Evolutionary conservation across 2,329 filamentous ascomycete genomes (phyloP).

Genomic region (Amauroascus niger): DNA sequence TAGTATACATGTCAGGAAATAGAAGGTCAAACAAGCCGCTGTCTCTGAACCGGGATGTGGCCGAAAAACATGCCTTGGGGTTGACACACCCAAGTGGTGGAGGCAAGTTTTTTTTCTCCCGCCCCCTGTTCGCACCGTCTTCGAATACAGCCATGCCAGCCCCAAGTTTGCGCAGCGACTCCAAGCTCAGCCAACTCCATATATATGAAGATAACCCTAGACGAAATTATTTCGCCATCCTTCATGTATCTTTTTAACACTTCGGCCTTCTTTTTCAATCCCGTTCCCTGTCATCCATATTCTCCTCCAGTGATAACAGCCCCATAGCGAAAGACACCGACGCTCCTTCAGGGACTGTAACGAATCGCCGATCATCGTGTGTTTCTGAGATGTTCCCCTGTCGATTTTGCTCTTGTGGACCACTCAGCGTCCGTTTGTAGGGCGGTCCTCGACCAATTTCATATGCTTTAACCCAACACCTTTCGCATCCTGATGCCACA

Average conservation of each 20-base stretch:
- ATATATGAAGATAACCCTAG: neutral
- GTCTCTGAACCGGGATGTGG: too few species aligned
- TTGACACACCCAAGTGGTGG: too few species aligned
- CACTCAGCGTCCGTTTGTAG: slow-evolving; percentile 46
- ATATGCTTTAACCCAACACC: slow-evolving; percentile 67
- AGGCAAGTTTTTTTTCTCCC: too few species aligned
- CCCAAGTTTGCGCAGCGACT: too few species aligned
- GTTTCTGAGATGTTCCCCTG: slow-evolving; percentile 21
- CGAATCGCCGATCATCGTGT: slow-evolving; percentile 40
- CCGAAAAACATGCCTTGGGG: too few species aligned
- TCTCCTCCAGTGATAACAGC: slow-evolving; percentile 65
- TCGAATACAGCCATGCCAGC: too few species aligned
- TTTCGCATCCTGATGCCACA: slow-evolving; percentile 76
- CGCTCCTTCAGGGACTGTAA: slow-evolving; percentile 55
- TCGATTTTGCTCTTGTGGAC: slow-evolving; percentile 11
- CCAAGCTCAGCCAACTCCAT: too few species aligned
- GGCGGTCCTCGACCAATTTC: slow-evolving; percentile 65
- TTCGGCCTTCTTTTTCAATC: neutral
- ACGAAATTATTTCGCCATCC: neutral
- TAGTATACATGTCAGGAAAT: too few species aligned
- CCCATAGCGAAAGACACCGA: slow-evolving; percentile 68
- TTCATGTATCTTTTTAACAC: neutral
- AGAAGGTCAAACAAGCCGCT: too few species aligned
- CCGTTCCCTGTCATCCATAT: slow-evolving; percentile 32
- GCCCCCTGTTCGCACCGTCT: neutral